phyloP scores from a whole-genome alignment of 306 rosid species.

The Mimosa bimucronata region DNA sequence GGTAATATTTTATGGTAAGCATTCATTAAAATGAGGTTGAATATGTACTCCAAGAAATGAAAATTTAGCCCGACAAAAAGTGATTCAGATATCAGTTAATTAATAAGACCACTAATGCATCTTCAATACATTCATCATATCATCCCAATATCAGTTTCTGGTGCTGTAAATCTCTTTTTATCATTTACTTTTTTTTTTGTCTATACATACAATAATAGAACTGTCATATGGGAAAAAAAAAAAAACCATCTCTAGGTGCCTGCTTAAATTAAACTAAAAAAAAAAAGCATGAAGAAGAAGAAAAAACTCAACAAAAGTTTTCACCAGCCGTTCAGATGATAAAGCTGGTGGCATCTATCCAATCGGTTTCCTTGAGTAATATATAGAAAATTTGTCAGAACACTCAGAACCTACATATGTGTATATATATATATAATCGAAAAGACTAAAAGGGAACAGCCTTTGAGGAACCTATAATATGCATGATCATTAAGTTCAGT shows the following conservation, averaged over 20 bases:
- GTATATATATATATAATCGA: not conserved
- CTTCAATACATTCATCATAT: not conserved
- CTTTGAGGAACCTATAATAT: conserved; percentile 8
- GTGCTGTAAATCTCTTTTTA: not conserved
- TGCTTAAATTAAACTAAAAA: not conserved
- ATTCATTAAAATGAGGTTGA: too few species aligned
- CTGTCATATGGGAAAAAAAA: not conserved
- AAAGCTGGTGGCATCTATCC: not conserved
- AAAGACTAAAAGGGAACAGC: conserved; percentile 4
- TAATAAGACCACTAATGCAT: not conserved
- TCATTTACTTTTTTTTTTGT: not conserved
- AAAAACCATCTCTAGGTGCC: not conserved
- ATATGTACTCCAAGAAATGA: not conserved
- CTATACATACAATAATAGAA: not conserved
- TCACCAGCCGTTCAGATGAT: not conserved
- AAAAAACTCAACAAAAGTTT: not conserved
- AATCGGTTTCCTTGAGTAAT: not conserved
- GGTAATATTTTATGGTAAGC: not conserved
- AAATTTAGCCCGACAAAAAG: not conserved
- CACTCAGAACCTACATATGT: not conserved
- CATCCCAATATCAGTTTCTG: not conserved
- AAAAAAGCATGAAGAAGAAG: not conserved
- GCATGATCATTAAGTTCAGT: conserved; percentile 9
- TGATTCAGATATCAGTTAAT: not conserved
- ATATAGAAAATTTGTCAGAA: conserved; percentile 12